Evolutionary conservation across 2,329 filamentous ascomycete species (phyloP), one percentile per base, ranked within the genome.

Genomic region (Diaporthe sp.): DNA sequence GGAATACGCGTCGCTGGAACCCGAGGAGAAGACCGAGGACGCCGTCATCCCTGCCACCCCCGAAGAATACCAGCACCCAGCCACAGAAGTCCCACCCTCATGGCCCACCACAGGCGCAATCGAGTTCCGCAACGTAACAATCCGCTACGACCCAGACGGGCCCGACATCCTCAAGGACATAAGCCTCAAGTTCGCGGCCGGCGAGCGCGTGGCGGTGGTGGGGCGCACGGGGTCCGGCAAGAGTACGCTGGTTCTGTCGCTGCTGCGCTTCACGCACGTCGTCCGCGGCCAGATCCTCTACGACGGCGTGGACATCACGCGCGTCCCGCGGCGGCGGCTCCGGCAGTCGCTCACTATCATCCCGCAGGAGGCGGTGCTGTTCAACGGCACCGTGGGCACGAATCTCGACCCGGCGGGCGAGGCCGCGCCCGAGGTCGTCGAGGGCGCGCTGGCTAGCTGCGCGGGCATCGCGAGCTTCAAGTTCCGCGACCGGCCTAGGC

Each of bases 191-290:
- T 76, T 82, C 66, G 60, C 68, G 8, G 91, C 89, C 0, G 91
- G 92, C 5, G 90, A 90, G 15, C 92, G 90, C 38, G 91, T 90
- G 2, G 92, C 92, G 1, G 84, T 94, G 19, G 90, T 93, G 10
- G 92, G 92, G 2, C 89, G 92, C 9, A 94, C 92, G 0, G 88
- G 91, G 1, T 92, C 90, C 19, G 92, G 92, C 1, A 94, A 94
- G 80, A 92, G 89, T 19, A 94, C 92, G 0, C 77, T 81, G 30
- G 77, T 78, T 22, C 76, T 84, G 10, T 82, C 82, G 10, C 79
- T 84, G 9, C 77, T 85, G 10, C 80, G 83, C 15, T 84, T 84
- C 64, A 83, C 82, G 10, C 66, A 83, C 72, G 72, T 84, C 10
- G 78, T 80, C 6, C 74, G 75, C 0, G 84, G 84, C 3, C 74